Evolutionary conservation across 352 stramenopile species (phyloP).

Genomic region (Globisporangium carolinianum): DNA sequence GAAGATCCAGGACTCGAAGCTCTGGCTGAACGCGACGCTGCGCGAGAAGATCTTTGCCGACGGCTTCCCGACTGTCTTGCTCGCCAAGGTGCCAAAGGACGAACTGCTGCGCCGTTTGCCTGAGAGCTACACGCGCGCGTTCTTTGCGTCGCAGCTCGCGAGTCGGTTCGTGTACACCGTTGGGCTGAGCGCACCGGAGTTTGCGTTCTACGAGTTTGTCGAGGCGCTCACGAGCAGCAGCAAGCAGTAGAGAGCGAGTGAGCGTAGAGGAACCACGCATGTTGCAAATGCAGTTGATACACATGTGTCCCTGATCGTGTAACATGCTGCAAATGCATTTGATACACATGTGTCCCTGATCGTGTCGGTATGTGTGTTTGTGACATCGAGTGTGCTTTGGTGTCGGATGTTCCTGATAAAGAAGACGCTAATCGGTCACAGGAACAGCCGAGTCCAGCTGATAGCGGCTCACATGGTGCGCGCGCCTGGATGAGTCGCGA

Average conservation of each 20-base stretch:
- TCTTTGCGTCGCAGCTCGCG: constrained; percentile 78
- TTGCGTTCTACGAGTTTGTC: constrained; percentile 86
- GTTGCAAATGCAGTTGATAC: no score
- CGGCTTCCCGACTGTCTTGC: constrained; percentile 66
- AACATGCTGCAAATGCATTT: neutral
- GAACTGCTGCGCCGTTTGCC: constrained; percentile 64
- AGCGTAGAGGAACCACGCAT: neutral
- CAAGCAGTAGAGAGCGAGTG: constrained; percentile 1
- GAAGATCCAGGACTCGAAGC: constrained; percentile 70
- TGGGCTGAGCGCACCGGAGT: constrained; percentile 63
- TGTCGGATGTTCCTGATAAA: no score
- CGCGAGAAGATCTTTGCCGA: constrained; percentile 69
- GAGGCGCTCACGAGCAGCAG: constrained; percentile 32
- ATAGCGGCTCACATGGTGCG: no score
- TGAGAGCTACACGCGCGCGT: constrained; percentile 69
- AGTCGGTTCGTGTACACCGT: constrained; percentile 79
- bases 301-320: no score
- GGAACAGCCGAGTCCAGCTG: no score
- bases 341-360: no score
- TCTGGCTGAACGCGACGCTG: constrained; percentile 63
- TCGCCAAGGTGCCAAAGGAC: constrained; percentile 46
- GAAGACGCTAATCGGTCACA: no score
- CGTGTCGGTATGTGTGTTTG: no score
- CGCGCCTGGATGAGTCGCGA: no score
- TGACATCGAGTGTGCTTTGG: no score